A percentile compares a stretch with the other conserved stretches of the same genome.
phyloP scores from a whole-genome alignment of 768 basidiomycete species.

The Trametes sanguinea region DNA sequence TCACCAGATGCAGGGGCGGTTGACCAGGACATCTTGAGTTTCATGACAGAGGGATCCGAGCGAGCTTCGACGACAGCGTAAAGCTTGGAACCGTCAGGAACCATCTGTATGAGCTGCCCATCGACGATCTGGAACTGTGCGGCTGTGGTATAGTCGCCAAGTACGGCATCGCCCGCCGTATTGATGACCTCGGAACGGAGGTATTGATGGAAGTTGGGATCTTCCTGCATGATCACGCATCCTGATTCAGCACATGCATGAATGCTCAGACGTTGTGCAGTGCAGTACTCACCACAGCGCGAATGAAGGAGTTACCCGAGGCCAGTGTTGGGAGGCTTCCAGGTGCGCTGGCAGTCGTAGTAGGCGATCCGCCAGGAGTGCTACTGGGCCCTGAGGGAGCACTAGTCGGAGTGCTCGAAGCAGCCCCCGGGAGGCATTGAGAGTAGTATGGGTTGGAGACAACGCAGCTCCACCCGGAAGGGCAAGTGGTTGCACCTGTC shows the following conservation, averaged over 20 bases:
- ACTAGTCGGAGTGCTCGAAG: conserved; percentile 27
- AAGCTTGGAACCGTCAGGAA: conserved; percentile 41
- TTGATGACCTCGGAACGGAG: conserved; percentile 50
- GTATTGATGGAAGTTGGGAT: conserved; percentile 64
- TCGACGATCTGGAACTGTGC: conserved; percentile 57
- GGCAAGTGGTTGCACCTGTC: conserved; percentile 52
- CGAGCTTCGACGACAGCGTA: conserved; percentile 53
- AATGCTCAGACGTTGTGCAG: too few species aligned
- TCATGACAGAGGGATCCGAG: conserved; percentile 47
- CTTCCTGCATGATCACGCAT: conserved; percentile 38
- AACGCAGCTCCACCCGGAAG: conserved; percentile 48
- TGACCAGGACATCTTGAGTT: conserved; percentile 53
- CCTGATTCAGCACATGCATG: too few species aligned
- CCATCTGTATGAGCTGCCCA: conserved; percentile 57
- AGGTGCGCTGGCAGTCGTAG: conserved; percentile 28
- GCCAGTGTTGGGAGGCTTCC: conserved; percentile 44
- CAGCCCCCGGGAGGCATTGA: conserved; percentile 53
- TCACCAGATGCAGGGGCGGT: conserved; percentile 47
- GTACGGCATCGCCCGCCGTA: conserved; percentile 49
- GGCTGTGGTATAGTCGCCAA: conserved; percentile 52
- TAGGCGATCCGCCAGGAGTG: conserved; percentile 21
- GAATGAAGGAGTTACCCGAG: conserved; percentile 56
- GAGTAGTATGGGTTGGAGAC: conserved; percentile 50
- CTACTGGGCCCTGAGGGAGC: conserved; percentile 12
- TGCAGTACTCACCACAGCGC: conserved; percentile 47